Evolutionary conservation across 345 rosid genomes (phyloP).

Genomic region (Gossypium anomalum): DNA sequence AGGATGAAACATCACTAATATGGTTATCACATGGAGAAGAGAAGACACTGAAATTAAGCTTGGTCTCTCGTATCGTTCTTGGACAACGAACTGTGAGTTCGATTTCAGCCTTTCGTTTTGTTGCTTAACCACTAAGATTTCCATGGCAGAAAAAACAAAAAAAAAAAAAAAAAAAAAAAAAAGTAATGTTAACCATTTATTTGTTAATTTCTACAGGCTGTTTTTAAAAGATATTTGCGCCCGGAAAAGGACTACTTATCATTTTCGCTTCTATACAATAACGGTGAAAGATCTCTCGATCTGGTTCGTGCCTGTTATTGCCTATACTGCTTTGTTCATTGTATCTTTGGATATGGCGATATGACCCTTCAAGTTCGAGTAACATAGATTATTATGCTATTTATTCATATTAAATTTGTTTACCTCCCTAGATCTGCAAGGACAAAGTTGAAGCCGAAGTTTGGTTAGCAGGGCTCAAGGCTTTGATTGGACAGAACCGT

Average conservation of each 20-base stretch:
- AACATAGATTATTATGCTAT: neutral
- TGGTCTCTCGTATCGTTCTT: neutral
- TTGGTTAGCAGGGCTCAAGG: conserved; percentile 82
- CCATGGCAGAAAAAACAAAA: no score
- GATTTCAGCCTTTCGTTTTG: neutral
- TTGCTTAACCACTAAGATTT: neutral
- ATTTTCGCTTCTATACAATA: conserved; percentile 84
- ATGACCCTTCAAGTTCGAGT: neutral
- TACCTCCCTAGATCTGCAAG: conserved; percentile 75
- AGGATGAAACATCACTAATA: conserved; percentile 85
- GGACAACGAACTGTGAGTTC: neutral
- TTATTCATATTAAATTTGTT: conserved; percentile 7
- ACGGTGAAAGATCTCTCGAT: conserved; percentile 90
- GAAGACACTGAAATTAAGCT: neutral
- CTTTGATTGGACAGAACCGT: conserved; percentile 48
- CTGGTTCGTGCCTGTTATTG: conserved; percentile 53
- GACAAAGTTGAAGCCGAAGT: conserved; percentile 90
- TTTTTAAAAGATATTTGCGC: conserved; percentile 83
- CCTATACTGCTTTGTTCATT: no score
- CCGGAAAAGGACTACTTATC: conserved; percentile 94
- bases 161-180: no score
- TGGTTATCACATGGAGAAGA: conserved; percentile 25
- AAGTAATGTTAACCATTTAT: neutral
- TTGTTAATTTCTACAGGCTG: conserved; percentile 47
- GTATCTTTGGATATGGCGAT: no score